These are phyloP conservation scores for Diaporthe helianthi DNA, from an alignment of 2,329 filamentous ascomycete species.

Conservation along the genomic window DNA sequence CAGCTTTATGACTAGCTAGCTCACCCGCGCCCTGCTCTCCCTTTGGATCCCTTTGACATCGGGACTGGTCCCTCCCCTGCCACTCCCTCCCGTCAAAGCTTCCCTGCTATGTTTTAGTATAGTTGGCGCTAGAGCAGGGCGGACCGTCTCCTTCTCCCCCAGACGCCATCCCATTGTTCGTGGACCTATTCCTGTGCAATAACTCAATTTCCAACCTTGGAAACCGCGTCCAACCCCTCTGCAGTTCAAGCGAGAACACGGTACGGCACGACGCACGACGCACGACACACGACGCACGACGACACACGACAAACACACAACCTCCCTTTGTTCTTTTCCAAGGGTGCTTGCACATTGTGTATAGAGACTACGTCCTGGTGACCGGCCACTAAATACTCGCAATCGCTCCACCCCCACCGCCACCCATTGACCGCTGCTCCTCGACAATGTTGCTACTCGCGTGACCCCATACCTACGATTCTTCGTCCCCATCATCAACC, in stretches of 20 bases:
- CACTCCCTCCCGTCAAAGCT: constrained; percentile 3
- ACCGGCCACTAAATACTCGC: constrained; percentile 7
- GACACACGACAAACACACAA: neutral
- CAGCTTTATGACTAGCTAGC: constrained; percentile 16
- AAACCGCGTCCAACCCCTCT: neutral
- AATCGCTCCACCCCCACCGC: constrained; percentile 10
- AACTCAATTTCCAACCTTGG: neutral
- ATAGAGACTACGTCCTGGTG: neutral
- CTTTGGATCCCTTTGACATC: too few relatives aligned
- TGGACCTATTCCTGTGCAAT: constrained; percentile 16
- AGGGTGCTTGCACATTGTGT: neutral
- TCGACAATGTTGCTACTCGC: constrained; percentile 27
- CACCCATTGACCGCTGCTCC: neutral
- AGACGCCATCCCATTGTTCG: neutral
- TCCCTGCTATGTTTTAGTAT: too few relatives aligned
- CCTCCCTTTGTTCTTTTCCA: neutral
- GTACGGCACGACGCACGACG: neutral
- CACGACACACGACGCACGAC: neutral
- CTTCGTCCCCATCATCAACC: neutral
- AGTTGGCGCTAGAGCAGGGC: constrained; percentile 13
- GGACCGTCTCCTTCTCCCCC: neutral
- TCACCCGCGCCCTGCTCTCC: neutral
- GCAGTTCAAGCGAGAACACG: neutral
- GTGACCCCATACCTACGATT: constrained; percentile 15
- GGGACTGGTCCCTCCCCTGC: constrained; percentile 2